Base-by-base conservation (phyloP, 768 basidiomycete genomes). In the Crucibulum laeve region DNA sequence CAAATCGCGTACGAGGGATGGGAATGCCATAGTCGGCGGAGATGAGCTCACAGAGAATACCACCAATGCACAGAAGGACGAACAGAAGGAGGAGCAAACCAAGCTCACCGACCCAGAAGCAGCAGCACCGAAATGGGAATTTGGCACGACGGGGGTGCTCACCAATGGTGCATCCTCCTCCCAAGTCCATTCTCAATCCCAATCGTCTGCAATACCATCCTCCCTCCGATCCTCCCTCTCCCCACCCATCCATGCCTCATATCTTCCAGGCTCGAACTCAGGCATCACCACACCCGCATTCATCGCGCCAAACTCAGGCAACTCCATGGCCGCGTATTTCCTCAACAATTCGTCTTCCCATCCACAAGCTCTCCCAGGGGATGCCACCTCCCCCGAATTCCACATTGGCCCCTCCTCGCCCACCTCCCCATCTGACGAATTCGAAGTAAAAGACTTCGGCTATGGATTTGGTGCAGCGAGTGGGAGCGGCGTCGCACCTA, bases 361-460 rank as follows among this genome's bases (percentile, higher is more conserved):
- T 30, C 8, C 8, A 30, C n/a, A n/a, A 30, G n/a, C n/a, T n/a
- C n/a, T n/a, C n/a, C n/a, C n/a, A 30, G 8, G n/a, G 28, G 28
- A 30, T 8, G 28, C 28, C 8, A 8, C 28, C n/a, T 30, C n/a
- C 8, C 28, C n/a, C n/a, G 28, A n/a, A n/a, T n/a, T 8, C 28
- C n/a, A n/a, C 8, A 30, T n/a, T 8, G 28, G 8, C 8, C n/a
- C 8, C n/a, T n/a, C n/a, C 8, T 21, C 32, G 44, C 24, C n/a
- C 33, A 17, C 34, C 25, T 26, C 40, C 42, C 8, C 34, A 42
- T 25, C 38, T 25, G 71, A 70, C 37, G 66, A 73, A 8, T 77
- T 74, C 58, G 70, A 72, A 43, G 82, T 84, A 34, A 74, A 69
- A 47, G 71, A 85, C 52, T 84, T 70, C 43, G 83, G 84, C 6